Base-by-base conservation (phyloP, 306 rosid genomes). In the Medicago arabica region DNA sequence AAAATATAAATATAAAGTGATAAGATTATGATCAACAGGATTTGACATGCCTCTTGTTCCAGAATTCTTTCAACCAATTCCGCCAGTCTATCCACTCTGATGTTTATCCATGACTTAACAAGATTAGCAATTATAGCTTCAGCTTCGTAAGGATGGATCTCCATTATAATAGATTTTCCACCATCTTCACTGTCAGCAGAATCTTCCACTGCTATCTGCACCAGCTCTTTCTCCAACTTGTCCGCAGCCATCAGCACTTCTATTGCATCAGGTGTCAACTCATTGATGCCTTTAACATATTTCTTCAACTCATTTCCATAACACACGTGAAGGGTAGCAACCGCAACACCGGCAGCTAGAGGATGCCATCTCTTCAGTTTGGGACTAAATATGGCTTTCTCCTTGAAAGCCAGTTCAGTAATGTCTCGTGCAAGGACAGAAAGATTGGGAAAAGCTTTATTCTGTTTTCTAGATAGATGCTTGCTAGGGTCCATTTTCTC, bases 111-210 rank as follows among this genome's bases (percentile, higher is more conserved):
- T 59, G 89, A 83, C 87, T 88, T 90, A 9, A 87, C 99, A 74
- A 95, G 78, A 72, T 73, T 75, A 47, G 87, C 76, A 69, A 92
- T 86, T 19, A 89, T 85, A 63, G 90, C 80, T 82, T 95, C 99
- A 64, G 99, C 93, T 83, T 95, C 99, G 1, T 86, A 95, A 69
- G 99, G 99, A 75, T 93, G 96, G 97, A 95, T 95, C 93, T 92
- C 96, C 85, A 82, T 86, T 65, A 95, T 90, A 68, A 95, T 80
- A 70, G 97, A 92, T 81, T 89, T 95, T 21, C 99, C 99, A 16
- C 99, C 99, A 84, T 95, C 99, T 76, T 95, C 99, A 69, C 99
- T 92, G 53, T 95, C 97, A 38, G 80, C 97, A 23, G 93, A 87
- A 85, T 92, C 97, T 83, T 81, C 91, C 13, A 95, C 99, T 21